phyloP scores from a whole-genome alignment of 2,329 filamentous ascomycete species.

The Parasarocladium wereldwijsianum region DNA sequence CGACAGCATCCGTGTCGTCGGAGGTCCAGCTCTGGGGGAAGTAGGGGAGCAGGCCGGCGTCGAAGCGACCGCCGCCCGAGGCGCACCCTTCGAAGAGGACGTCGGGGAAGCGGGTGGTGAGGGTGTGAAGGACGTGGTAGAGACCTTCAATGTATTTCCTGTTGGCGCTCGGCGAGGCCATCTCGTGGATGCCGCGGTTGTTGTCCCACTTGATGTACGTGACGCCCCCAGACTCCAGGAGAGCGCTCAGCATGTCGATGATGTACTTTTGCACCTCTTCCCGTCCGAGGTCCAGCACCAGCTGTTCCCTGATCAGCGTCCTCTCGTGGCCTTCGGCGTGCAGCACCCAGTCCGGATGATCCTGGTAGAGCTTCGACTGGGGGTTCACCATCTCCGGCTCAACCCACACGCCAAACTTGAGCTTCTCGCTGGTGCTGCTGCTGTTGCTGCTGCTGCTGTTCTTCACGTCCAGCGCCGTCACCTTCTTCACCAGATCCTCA shows the following conservation, averaged over 20 bases:
- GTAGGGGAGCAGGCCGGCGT: conserved; percentile 47
- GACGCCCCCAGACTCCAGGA: conserved; percentile 38
- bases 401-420: conserved; percentile 52
- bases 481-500: conserved; percentile 29
- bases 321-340: conserved; percentile 40
- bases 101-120: conserved; percentile 44
- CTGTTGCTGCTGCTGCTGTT: too few relatives aligned
- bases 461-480: conserved; percentile 32
- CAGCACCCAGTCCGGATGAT: conserved; percentile 50
- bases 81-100: conserved; percentile 53
- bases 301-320: conserved; percentile 39
- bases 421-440: conserved; percentile 23
- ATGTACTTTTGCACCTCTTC: conserved; percentile 48
- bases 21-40: conserved; percentile 53
- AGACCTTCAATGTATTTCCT: conserved; percentile 48
- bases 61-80: conserved; percentile 48
- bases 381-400: conserved; percentile 56
- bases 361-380: conserved; percentile 42
- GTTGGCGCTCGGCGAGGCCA: conserved; percentile 32
- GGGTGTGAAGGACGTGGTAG: conserved; percentile 43
- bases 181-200: conserved; percentile 49
- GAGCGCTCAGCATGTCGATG: conserved; percentile 35
- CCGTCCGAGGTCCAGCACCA: conserved; percentile 45
- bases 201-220: conserved; percentile 54
- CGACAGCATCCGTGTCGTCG: conserved; percentile 47